Percentiles rank a stretch among this genome's conserved stretches.
phyloP scores from a whole-genome alignment of 2,329 filamentous ascomycete genomes.

The Fusarium praegraminearum region DNA sequence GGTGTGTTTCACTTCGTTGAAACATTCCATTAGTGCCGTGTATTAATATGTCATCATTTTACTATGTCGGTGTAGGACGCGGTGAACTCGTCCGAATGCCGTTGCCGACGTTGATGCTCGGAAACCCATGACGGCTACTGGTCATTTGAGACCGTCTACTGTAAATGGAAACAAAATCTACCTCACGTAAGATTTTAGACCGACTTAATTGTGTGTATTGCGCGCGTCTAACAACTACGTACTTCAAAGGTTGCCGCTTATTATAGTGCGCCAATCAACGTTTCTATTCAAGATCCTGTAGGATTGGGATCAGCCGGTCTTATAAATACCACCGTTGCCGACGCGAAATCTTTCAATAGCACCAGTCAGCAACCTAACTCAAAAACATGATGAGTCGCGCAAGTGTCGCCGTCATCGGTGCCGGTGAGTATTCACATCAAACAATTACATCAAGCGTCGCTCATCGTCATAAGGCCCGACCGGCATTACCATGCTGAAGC shows the following conservation, averaged over 20 bases:
- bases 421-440: neutral
- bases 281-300: neutral
- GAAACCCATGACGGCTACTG: neutral
- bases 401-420: conserved; percentile 6
- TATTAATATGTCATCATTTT: too few relatives aligned
- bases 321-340: neutral
- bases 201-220: neutral
- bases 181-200: conserved; percentile 10
- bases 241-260: neutral
- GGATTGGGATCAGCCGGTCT: neutral
- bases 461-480: neutral
- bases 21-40: too few relatives aligned
- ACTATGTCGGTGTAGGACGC: too few relatives aligned
- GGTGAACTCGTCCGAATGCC: neutral
- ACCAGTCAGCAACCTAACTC: neutral
- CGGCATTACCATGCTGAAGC: conserved; percentile 33
- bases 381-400: neutral
- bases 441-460: too few relatives aligned
- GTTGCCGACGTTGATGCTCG: neutral
- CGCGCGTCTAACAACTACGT: neutral
- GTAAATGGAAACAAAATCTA: neutral
- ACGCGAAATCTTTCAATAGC: fast-evolving
- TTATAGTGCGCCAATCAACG: neutral
- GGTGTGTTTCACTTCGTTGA: fast-evolving
- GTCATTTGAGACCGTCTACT: neutral